These are phyloP conservation scores for Picochlorum sp. DNA, from an alignment of 139 green algal species.

Conservation along the genomic window DNA sequence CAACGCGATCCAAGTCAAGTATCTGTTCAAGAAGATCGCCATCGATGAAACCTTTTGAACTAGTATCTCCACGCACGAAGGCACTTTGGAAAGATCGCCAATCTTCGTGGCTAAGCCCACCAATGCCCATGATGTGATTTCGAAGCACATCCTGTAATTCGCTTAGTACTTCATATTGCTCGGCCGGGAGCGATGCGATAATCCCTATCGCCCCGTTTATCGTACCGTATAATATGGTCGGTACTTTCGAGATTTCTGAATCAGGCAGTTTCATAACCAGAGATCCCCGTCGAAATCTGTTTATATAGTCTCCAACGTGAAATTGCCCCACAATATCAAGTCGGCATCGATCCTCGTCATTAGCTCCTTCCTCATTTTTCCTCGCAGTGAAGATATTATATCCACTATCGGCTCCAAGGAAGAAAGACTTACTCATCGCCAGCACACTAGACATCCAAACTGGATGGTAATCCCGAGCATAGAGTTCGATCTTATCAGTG, in stretches of 20 bases:
- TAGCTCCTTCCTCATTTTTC: conserved; percentile 64
- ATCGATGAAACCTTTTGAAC: conserved; percentile 72
- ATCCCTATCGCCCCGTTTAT: conserved; percentile 86
- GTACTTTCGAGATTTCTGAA: conserved; percentile 49
- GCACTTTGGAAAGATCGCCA: conserved; percentile 81
- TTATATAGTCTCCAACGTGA: conserved; percentile 90
- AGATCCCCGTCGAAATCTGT: conserved; percentile 76
- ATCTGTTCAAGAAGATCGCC: conserved; percentile 93
- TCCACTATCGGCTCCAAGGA: conserved; percentile 67
- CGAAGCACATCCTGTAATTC: conserved; percentile 63
- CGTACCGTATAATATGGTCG: conserved; percentile 81
- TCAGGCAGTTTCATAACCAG: conserved; percentile 95
- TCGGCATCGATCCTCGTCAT: conserved; percentile 73
- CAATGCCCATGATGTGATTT: conserved; percentile 73
- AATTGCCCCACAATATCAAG: conserved; percentile 64
- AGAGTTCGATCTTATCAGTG: conserved; percentile 49
- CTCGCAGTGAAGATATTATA: conserved; percentile 82
- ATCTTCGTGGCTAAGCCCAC: conserved; percentile 70
- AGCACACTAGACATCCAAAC: conserved; percentile 84
- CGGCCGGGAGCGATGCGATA: conserved; percentile 64
- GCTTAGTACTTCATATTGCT: conserved; percentile 58
- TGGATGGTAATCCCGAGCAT: conserved; percentile 70
- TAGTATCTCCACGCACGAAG: conserved; percentile 24
- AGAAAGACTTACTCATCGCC: conserved; percentile 85
- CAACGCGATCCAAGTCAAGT: conserved; percentile 60